These are phyloP conservation scores for Mycocentrospora acerina DNA, from an alignment of 2,329 filamentous ascomycete species.

Conservation along the genomic window DNA sequence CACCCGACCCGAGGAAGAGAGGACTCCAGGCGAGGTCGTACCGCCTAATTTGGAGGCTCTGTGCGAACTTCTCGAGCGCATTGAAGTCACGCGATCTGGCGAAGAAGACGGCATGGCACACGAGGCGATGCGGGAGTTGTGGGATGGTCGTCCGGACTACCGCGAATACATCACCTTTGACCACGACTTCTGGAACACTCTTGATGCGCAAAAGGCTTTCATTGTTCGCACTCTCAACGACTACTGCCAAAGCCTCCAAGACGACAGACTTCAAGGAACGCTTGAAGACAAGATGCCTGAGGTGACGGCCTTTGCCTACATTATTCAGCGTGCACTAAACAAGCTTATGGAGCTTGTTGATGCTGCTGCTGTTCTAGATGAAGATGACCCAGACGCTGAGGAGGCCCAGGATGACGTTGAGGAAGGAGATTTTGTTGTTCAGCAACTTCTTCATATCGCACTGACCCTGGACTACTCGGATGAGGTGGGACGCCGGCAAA, in stretches of 20 bases:
- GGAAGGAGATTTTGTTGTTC: conserved; percentile 92
- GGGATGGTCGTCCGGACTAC: conserved; percentile 87
- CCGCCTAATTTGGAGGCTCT: conserved; percentile 72
- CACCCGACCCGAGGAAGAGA: conserved; percentile 58
- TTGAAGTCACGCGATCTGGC: conserved; percentile 88
- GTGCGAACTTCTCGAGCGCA: conserved; percentile 86
- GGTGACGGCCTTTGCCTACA: conserved; percentile 86
- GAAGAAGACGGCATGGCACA: conserved; percentile 87
- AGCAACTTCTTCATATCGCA: conserved; percentile 91
- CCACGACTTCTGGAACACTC: conserved; percentile 75
- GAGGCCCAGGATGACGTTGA: conserved; percentile 79
- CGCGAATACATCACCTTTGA: conserved; percentile 71
- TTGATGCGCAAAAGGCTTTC: conserved; percentile 85
- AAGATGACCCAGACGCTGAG: conserved; percentile 56
- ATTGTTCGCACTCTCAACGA: conserved; percentile 92
- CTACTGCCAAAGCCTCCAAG: conserved; percentile 75
- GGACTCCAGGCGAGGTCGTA: conserved; percentile 47
- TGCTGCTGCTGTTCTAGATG: conserved; percentile 55
- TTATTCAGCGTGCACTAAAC: conserved; percentile 77
- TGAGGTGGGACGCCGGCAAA: conserved; percentile 90
- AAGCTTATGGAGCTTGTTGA: conserved; percentile 65
- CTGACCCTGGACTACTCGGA: conserved; percentile 95
- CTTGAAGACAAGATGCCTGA: conserved; percentile 94
- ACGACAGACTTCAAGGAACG: conserved; percentile 72
- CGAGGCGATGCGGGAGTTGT: conserved; percentile 94